Conservation (phyloP, 1,284 basidiomycete species). For the Tilletia indica region DNA sequence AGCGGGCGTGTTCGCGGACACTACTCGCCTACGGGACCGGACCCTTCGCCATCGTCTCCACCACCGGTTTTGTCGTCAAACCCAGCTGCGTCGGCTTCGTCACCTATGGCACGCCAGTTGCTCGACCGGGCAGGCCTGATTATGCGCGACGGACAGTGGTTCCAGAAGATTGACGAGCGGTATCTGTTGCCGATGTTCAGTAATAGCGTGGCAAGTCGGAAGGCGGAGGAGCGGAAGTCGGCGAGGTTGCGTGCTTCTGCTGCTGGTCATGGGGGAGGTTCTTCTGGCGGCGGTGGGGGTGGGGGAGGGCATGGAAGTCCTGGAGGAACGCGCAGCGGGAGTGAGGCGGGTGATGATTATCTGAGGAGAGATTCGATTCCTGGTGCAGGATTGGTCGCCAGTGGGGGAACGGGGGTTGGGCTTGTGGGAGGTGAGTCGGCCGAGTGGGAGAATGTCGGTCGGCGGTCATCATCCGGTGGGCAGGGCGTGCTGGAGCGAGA, state of each 20-base stretch:
- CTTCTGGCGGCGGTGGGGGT: background rate
- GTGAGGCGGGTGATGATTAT: background rate
- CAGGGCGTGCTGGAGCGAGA: constrained; percentile 4
- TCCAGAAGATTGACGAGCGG: constrained; percentile 89
- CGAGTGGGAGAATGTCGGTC: constrained; percentile 6
- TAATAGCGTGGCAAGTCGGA: constrained; percentile 63
- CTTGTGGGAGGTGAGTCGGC: background rate
- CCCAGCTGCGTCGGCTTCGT: background rate
- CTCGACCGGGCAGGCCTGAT: constrained; percentile 51
- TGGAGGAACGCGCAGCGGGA: constrained; percentile 9
- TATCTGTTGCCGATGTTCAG: constrained; percentile 92
- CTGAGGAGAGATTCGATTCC: background rate
- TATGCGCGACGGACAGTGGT: constrained; percentile 75
- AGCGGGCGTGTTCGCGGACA: constrained; percentile 21
- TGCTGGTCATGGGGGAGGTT: background rate
- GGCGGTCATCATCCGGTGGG: background rate
- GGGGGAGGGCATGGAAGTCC: background rate
- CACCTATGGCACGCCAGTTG: constrained; percentile 35
- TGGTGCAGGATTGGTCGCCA: background rate
- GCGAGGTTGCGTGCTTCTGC: constrained; percentile 6
- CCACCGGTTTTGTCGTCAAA: background rate
- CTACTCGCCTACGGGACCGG: constrained; percentile 21
- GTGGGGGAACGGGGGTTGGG: background rate
- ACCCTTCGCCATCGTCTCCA: constrained; percentile 21
- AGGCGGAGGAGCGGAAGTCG: constrained; percentile 55